A percentile compares a stretch with the other conserved stretches of the same genome.
These are phyloP conservation scores for Phytophthora idaei DNA, from an alignment of 352 stramenopile species.

Conservation along the genomic window DNA sequence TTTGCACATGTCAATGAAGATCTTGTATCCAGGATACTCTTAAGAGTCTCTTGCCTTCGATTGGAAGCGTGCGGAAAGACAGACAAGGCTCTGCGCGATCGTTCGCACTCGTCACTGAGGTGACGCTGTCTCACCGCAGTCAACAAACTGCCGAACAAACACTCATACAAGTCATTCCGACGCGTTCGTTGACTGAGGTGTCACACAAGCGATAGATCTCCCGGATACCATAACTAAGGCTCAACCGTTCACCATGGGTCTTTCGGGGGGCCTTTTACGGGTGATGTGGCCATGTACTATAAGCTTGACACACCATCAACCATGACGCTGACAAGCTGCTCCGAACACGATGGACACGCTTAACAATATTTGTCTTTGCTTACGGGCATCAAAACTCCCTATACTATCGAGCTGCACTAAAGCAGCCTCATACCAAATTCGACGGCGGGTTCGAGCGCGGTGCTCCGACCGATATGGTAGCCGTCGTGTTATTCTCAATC, in stretches of 20 bases:
- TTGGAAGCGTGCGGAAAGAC: not conserved
- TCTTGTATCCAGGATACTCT: not conserved
- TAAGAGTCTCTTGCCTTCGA: too few species aligned
- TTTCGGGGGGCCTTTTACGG: too few species aligned
- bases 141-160: too few species aligned
- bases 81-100: not conserved
- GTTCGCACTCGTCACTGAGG: too few species aligned
- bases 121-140: too few species aligned
- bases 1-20: not conserved
- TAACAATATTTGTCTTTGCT: conserved; percentile 12
- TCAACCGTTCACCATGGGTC: too few species aligned
- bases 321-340: not conserved
- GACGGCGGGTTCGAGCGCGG: conserved; percentile 27
- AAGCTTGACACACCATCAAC: too few species aligned
- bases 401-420: conserved; percentile 14
- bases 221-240: too few species aligned
- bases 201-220: too few species aligned
- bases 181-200: too few species aligned
- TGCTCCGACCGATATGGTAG: conserved; percentile 28
- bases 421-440: conserved; percentile 36
- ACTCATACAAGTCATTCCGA: too few species aligned
- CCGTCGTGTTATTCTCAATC: conserved; percentile 30
- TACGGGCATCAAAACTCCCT: conserved; percentile 16
- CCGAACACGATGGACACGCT: not conserved
- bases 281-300: too few species aligned